A percentile compares a stretch with the other conserved stretches of the same genome.
Evolutionary conservation across 2,329 filamentous ascomycete species (phyloP).

Genomic region (Acrodontium crateriforme): DNA sequence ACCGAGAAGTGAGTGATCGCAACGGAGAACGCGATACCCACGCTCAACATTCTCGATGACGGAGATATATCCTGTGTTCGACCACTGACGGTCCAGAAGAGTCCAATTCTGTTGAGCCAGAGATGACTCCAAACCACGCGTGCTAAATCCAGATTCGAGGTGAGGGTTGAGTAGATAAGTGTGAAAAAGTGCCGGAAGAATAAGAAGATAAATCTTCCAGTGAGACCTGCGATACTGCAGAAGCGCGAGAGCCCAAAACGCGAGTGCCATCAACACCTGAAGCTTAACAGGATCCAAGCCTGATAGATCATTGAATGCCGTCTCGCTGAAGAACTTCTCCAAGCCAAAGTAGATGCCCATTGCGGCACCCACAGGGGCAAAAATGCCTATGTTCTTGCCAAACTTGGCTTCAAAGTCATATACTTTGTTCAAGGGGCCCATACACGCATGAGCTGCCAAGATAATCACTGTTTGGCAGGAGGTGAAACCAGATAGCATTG

Average conservation of each 20-base stretch:
- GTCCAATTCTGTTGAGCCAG: slow-evolving; percentile 55
- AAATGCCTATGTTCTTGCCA: background rate
- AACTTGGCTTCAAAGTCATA: too few relatives aligned
- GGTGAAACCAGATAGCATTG: slow-evolving; percentile 57
- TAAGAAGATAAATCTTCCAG: slow-evolving; percentile 52
- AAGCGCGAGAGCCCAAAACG: slow-evolving; percentile 53
- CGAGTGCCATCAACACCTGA: slow-evolving; percentile 50
- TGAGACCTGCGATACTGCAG: too few relatives aligned
- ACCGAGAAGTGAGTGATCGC: slow-evolving; percentile 85
- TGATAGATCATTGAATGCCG: background rate
- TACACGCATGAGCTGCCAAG: background rate
- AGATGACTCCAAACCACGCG: slow-evolving; percentile 49
- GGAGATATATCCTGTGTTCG: slow-evolving; percentile 80
- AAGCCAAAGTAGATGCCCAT: background rate
- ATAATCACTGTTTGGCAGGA: slow-evolving; percentile 47
- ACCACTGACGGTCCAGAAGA: slow-evolving; percentile 70
- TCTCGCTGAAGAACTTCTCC: background rate
- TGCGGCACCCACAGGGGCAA: background rate
- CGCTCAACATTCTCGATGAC: slow-evolving; percentile 62
- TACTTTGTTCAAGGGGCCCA: too few relatives aligned
- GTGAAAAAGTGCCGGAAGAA: slow-evolving; percentile 60
- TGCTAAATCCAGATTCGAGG: slow-evolving; percentile 46
- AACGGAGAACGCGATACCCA: slow-evolving; percentile 71
- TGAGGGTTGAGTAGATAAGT: slow-evolving; percentile 62
- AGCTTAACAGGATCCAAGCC: slow-evolving; percentile 55